phyloP scores from a whole-genome alignment of 495 filamentous ascomycete genomes.

The Neurospora sp. region DNA sequence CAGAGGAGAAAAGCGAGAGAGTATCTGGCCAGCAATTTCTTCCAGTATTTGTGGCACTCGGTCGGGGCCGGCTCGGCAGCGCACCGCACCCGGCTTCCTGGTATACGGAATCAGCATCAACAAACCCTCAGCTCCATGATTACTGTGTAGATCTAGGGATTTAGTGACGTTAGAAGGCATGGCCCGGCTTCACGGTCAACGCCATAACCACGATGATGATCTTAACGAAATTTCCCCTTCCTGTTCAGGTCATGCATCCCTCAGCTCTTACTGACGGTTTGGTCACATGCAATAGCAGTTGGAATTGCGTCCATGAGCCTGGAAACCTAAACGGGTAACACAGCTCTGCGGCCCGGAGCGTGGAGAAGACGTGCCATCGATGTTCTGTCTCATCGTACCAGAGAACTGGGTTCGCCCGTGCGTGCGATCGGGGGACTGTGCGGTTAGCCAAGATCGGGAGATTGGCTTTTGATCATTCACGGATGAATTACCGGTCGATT shows the following conservation, averaged over 20 bases:
- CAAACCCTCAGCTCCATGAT: background rate
- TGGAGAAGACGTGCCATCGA: background rate
- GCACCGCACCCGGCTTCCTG: background rate
- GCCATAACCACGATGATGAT: background rate
- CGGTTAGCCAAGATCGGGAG: background rate
- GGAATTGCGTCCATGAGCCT: background rate
- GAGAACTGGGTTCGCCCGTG: background rate
- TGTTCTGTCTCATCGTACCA: background rate
- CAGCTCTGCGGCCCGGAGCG: background rate
- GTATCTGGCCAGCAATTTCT: background rate
- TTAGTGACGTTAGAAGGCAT: background rate
- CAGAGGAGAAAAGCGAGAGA: background rate
- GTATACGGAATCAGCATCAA: background rate
- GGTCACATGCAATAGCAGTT: background rate
- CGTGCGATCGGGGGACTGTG: background rate
- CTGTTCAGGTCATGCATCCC: background rate
- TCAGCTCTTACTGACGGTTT: background rate
- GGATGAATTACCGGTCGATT: background rate
- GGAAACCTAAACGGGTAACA: background rate
- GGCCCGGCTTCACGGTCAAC: background rate
- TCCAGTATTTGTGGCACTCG: background rate
- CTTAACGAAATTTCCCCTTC: background rate
- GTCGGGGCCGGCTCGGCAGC: background rate
- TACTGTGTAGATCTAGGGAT: background rate
- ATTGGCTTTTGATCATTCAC: background rate